A percentile compares a stretch with the other conserved stretches of the same genome.
Evolutionary conservation across 1,284 basidiomycete species (phyloP).

Genomic region (Cryptococcus sp.): DNA sequence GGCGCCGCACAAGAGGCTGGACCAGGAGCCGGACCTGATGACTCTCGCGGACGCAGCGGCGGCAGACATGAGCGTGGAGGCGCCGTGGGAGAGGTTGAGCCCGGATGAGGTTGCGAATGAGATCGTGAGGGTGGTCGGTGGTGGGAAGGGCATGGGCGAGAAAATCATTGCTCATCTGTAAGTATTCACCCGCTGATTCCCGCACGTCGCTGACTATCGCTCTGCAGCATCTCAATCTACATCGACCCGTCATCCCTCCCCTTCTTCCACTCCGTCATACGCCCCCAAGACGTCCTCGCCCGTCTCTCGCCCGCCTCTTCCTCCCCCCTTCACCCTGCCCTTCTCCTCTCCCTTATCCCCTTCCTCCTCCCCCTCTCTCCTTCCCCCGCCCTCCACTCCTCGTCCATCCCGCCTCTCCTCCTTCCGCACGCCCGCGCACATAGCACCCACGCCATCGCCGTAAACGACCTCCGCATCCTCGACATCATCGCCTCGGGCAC

Average conservation of each 20-base stretch:
- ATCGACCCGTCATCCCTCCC: constrained; percentile 12
- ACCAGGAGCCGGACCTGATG: constrained; percentile 45
- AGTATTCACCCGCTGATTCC: constrained; percentile 8
- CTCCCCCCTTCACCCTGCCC: constrained; percentile 33
- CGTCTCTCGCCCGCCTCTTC: constrained; percentile 22
- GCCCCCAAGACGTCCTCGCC: constrained; percentile 22
- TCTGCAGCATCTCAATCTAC: constrained; percentile 30
- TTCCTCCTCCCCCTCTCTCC: constrained; percentile 23
- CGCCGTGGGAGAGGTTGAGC: constrained; percentile 32
- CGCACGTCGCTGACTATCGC: background rate
- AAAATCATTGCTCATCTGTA: constrained; percentile 43
- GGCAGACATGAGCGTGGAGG: constrained; percentile 19
- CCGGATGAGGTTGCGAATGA: constrained; percentile 28
- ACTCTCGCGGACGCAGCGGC: constrained; percentile 48
- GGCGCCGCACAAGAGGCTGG: constrained; percentile 4
- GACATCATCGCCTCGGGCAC: constrained; percentile 35
- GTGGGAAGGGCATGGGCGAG: constrained; percentile 35
- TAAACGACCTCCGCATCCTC: constrained; percentile 32
- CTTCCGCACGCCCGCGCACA: constrained; percentile 25
- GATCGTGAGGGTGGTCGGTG: constrained; percentile 30
- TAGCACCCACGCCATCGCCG: constrained; percentile 22
- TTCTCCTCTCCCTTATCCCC: constrained; percentile 33
- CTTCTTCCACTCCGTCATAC: constrained; percentile 20
- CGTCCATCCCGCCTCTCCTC: constrained; percentile 16
- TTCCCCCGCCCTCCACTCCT: constrained; percentile 15